Conservation (phyloP, 192 early-diverging fungal genomes). For the Nowakowskiella sp. region DNA sequence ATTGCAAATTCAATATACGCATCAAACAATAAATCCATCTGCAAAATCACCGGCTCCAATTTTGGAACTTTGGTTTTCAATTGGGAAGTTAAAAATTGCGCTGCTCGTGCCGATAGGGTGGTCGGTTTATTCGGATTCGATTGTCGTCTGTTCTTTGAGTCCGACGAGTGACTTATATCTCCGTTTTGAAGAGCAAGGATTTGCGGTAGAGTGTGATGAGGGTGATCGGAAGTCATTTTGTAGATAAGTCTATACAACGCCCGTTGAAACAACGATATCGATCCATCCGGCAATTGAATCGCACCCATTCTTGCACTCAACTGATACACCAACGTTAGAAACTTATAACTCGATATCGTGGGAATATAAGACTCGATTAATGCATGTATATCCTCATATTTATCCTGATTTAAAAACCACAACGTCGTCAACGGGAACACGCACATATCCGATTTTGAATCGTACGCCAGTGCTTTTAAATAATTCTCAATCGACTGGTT, state of each 20-base stretch:
- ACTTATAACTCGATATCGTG: constrained; percentile 15
- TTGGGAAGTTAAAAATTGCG: too few species aligned
- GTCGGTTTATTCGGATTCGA: constrained; percentile 13
- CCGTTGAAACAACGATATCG: constrained; percentile 16
- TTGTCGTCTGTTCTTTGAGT: neutral
- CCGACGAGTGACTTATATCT: neutral
- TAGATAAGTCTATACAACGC: constrained; percentile 18
- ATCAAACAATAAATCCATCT: constrained; percentile 27
- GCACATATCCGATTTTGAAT: constrained; percentile 25
- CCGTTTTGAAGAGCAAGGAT: constrained; percentile 44
- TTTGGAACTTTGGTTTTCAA: too few species aligned
- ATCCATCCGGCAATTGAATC: constrained; percentile 2
- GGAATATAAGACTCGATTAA: constrained; percentile 16
- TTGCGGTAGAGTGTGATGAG: constrained; percentile 35
- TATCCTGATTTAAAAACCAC: constrained; percentile 36
- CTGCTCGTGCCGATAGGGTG: constrained; percentile 12
- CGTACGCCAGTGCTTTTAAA: constrained; percentile 22
- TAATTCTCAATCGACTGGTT: constrained; percentile 33
- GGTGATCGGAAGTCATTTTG: constrained; percentile 28
- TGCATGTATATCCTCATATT: constrained; percentile 13
- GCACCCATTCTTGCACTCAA: constrained; percentile 32
- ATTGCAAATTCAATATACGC: constrained; percentile 39
- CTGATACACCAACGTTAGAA: constrained; percentile 33
- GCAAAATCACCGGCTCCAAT: constrained; percentile 18
- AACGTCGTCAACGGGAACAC: constrained; percentile 40